These are phyloP conservation scores for Phytophthora megakarya DNA, from an alignment of 352 stramenopile genomes.

Conservation along the genomic window DNA sequence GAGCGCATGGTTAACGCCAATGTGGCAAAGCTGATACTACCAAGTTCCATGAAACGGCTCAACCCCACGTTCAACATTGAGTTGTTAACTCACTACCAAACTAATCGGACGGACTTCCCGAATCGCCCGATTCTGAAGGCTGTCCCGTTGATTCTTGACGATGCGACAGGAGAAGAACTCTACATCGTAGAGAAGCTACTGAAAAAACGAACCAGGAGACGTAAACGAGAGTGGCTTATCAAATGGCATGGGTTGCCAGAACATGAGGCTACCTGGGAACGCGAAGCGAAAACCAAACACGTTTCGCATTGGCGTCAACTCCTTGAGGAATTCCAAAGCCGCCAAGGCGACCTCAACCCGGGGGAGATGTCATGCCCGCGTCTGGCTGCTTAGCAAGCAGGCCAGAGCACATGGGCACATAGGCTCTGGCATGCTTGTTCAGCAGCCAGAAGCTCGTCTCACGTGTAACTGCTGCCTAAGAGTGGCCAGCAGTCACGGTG, in stretches of 20 bases:
- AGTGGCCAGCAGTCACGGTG: too few species aligned
- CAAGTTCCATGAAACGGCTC: background rate
- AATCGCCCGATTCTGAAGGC: too few species aligned
- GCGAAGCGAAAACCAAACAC: too few species aligned
- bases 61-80: slow-evolving; percentile 16
- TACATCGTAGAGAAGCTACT: slow-evolving; percentile 14
- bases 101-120: too few species aligned
- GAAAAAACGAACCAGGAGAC: slow-evolving; percentile 1
- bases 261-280: too few species aligned
- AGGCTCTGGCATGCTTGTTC: too few species aligned
- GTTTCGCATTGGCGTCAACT: slow-evolving; percentile 17
- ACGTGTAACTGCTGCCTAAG: too few species aligned
- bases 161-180: background rate
- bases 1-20: slow-evolving; percentile 11
- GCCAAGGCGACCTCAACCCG: slow-evolving; percentile 12
- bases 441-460: too few species aligned
- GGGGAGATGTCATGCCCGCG: slow-evolving; percentile 15
- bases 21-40: slow-evolving; percentile 9
- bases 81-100: too few species aligned
- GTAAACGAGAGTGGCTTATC: background rate
- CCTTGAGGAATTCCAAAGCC: slow-evolving; percentile 1
- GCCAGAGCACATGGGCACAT: too few species aligned
- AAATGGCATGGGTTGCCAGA: too few species aligned
- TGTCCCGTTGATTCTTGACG: background rate
- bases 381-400: too few species aligned